phyloP scores from a whole-genome alignment of 108 stramenopile genomes.

The Fragilaria crotonensis region DNA sequence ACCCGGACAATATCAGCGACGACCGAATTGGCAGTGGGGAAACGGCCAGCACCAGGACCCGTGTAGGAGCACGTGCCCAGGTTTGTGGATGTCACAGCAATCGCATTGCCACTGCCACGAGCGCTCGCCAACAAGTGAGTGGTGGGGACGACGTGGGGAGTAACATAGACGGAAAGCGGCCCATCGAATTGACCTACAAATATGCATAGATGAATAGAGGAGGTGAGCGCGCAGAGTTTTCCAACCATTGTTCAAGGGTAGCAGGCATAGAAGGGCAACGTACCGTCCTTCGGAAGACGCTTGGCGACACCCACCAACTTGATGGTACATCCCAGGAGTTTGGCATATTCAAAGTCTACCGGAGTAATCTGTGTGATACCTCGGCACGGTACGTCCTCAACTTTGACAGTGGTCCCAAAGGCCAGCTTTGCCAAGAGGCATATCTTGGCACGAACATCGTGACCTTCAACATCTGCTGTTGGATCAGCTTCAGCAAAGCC shows the following conservation, averaged over 20 bases:
- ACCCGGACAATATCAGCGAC: conserved; percentile 85
- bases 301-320: conserved; percentile 87
- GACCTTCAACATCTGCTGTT: conserved; percentile 84
- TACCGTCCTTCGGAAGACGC: conserved; percentile 39
- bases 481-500: conserved; percentile 79
- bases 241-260: no score
- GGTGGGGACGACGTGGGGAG: conserved; percentile 66
- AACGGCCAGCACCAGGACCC: conserved; percentile 90
- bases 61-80: conserved; percentile 61
- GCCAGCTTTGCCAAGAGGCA: conserved; percentile 83
- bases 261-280: no score
- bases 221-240: no score
- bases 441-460: conserved; percentile 90
- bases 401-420: conserved; percentile 65
- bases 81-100: conserved; percentile 65
- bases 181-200: conserved; percentile 43
- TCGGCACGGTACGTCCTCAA: conserved; percentile 57
- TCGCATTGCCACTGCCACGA: conserved; percentile 68
- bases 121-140: conserved; percentile 59
- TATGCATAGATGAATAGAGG: no score
- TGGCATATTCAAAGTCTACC: conserved; percentile 85
- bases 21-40: conserved; percentile 90
- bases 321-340: conserved; percentile 79
- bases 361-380: conserved; percentile 71
- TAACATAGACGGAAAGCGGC: conserved; percentile 70